Conservation (phyloP, 257 asterid species). For the Voacanga thouarsii region DNA sequence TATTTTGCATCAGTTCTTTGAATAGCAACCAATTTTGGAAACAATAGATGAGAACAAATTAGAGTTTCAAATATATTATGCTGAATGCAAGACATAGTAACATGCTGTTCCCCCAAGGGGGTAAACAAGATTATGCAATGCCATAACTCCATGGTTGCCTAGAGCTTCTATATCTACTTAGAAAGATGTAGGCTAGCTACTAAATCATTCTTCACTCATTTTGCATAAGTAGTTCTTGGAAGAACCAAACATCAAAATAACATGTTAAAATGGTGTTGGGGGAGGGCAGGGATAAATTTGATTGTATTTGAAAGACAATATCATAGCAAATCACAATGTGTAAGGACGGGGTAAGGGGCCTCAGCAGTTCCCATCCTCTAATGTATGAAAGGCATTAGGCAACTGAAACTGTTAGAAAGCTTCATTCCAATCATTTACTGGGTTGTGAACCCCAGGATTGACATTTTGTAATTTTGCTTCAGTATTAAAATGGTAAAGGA, state of each 20-base stretch:
- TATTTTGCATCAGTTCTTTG: not conserved
- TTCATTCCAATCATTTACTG: not conserved
- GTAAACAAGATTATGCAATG: not conserved
- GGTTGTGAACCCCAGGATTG: not conserved
- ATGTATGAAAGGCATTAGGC: not conserved
- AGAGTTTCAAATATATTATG: not conserved
- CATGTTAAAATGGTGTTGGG: not conserved
- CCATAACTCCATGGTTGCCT: not conserved
- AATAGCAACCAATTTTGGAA: not conserved
- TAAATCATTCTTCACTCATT: not conserved
- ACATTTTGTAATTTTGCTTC: not conserved
- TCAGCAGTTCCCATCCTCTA: not conserved
- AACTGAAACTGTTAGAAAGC: not conserved
- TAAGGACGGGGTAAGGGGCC: not conserved
- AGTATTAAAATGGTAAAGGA: not conserved
- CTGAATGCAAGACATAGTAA: not conserved
- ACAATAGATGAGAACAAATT: not conserved
- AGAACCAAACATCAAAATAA: not conserved
- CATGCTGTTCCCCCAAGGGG: not conserved
- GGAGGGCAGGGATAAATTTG: not conserved
- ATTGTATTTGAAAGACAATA: not conserved
- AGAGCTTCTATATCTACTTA: not conserved
- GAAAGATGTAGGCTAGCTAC: not conserved
- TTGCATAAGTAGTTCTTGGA: not conserved
- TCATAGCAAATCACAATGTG: not conserved